Percentiles rank a stretch among this genome's conserved stretches.
Conservation (phyloP, 1,284 basidiomycete species). For the Ceratobasidium papillatum region DNA sequence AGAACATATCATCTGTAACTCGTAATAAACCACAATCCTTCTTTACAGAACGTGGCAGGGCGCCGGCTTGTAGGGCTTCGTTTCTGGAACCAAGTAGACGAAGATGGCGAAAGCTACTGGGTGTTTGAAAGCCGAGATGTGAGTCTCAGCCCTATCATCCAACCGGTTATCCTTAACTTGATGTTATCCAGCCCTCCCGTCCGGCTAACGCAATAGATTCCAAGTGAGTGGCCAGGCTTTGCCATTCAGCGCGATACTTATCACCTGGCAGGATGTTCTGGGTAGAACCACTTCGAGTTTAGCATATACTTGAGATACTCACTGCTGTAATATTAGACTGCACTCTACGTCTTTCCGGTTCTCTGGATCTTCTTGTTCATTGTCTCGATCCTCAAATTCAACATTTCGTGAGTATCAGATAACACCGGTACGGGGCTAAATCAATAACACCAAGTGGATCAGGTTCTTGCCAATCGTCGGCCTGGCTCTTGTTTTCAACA, state of each 20-base stretch:
- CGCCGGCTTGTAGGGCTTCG: slow-evolving; percentile 89
- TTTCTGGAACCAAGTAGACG: slow-evolving; percentile 98
- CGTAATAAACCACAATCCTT: not conserved
- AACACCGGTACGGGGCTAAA: not conserved
- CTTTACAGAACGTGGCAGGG: slow-evolving; percentile 83
- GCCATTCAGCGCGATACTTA: slow-evolving; percentile 14
- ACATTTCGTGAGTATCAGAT: slow-evolving; percentile 68
- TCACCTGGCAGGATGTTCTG: slow-evolving; percentile 82
- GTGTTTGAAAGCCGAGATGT: slow-evolving; percentile 95
- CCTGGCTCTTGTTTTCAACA: slow-evolving; percentile 89
- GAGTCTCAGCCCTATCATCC: slow-evolving; percentile 50
- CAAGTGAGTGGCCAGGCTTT: slow-evolving; percentile 62
- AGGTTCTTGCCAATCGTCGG: slow-evolving; percentile 89
- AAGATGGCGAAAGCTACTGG: slow-evolving; percentile 95
- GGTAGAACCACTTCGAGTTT: slow-evolving; percentile 58
- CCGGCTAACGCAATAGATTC: slow-evolving; percentile 91
- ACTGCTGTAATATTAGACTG: slow-evolving; percentile 64
- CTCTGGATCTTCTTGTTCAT: slow-evolving; percentile 87
- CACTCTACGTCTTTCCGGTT: slow-evolving; percentile 88
- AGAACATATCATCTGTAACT: slow-evolving; percentile 46
- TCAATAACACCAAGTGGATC: slow-evolving; percentile 37
- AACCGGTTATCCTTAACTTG: not conserved
- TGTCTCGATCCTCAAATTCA: slow-evolving; percentile 88
- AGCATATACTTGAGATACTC: not conserved
- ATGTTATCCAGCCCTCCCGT: slow-evolving; percentile 74